Conservation (phyloP, 768 basidiomycete species). For the Arthromyces matolae region DNA sequence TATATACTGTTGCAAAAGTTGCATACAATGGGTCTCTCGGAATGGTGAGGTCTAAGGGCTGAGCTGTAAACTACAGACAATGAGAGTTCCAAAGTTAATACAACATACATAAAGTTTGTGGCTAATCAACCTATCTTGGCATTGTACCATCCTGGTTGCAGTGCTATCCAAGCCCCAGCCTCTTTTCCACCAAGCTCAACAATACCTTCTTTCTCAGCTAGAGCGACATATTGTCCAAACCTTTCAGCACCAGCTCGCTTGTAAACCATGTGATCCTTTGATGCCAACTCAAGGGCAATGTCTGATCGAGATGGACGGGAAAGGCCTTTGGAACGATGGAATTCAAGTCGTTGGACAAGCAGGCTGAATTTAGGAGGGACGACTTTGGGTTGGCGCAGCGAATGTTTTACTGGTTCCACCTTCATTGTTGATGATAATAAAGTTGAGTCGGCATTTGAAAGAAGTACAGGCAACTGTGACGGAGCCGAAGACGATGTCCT, state of each 20-base stretch:
- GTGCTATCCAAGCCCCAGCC: conserved; percentile 35
- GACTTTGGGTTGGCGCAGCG: conserved; percentile 7
- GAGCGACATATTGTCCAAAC: conserved; percentile 37
- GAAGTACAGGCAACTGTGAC: too few species aligned
- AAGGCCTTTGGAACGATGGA: conserved; percentile 28
- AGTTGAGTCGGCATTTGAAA: too few species aligned
- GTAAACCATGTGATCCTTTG: conserved; percentile 28
- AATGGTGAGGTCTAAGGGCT: too few species aligned
- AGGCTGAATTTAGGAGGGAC: conserved; percentile 27
- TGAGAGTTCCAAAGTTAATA: too few species aligned
- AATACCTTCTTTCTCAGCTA: conserved; percentile 37
- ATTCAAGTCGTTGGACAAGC: conserved; percentile 32
- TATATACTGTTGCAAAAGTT: too few species aligned
- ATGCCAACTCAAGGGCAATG: conserved; percentile 31
- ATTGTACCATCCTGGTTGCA: conserved; percentile 29
- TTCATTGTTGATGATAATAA: too few species aligned
- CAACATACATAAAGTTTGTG: too few species aligned
- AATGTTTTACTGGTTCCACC: too few species aligned
- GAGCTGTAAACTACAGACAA: too few species aligned
- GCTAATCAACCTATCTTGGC: conserved; percentile 12
- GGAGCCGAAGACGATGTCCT: too few species aligned
- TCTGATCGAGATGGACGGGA: conserved; percentile 33
- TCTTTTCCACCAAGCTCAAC: conserved; percentile 38
- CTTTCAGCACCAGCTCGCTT: conserved; percentile 34
- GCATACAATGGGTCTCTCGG: too few species aligned